A percentile compares a stretch with the other conserved stretches of the same genome.
Conservation (phyloP, 2,329 filamentous ascomycete genomes). For the Dothistroma septosporum region DNA sequence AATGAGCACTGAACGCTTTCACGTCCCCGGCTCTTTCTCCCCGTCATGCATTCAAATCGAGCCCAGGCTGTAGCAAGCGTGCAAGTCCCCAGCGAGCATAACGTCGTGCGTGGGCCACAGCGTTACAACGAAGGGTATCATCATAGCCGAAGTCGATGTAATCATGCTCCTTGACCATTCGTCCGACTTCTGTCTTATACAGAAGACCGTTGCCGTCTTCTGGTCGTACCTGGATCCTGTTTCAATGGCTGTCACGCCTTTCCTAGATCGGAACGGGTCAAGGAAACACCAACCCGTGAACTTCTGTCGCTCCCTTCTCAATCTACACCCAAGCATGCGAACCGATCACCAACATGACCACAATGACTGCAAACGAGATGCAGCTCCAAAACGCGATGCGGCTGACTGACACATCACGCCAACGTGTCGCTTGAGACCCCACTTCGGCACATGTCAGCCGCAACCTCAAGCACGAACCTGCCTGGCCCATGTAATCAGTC, state of each 20-base stretch:
- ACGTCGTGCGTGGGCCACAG: too few species aligned
- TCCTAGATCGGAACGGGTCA: neutral
- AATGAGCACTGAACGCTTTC: too few species aligned
- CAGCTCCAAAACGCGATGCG: neutral
- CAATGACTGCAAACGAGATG: neutral
- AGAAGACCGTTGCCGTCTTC: neutral
- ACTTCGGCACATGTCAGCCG: slow-evolving; percentile 6
- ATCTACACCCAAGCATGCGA: neutral
- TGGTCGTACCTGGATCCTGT: neutral
- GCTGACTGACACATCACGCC: slow-evolving; percentile 1
- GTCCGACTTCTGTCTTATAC: too few species aligned
- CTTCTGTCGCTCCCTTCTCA: neutral
- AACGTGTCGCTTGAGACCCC: neutral
- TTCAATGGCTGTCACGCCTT: neutral
- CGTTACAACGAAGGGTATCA: too few species aligned
- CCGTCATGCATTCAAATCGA: too few species aligned
- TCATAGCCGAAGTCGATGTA: too few species aligned
- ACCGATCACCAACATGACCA: neutral
- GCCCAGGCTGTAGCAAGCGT: too few species aligned
- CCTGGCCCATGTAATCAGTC: slow-evolving; percentile 3
- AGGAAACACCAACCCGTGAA: neutral
- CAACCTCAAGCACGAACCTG: neutral
- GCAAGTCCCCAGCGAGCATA: too few species aligned
- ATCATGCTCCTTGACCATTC: too few species aligned
- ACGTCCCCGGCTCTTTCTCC: too few species aligned